These are phyloP conservation scores for Glycyrrhiza uralensis DNA, from an alignment of 306 rosid genomes.

Conservation along the genomic window DNA sequence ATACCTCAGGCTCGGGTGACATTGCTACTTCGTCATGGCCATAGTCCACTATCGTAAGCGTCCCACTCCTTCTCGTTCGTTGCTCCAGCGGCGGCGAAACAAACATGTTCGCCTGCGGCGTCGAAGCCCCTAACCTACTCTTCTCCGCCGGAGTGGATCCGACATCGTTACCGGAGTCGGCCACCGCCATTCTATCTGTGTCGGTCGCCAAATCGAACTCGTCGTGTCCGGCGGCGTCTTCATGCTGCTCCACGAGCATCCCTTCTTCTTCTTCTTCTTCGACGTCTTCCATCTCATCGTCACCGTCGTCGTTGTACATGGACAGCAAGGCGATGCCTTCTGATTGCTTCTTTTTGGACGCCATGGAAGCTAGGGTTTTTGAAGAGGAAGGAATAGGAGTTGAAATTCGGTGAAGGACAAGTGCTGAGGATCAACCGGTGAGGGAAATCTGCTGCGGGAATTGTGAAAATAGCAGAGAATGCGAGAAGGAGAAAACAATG, in stretches of 20 bases:
- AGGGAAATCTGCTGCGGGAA: background rate
- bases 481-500: background rate
- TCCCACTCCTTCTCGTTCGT: slow-evolving; percentile 41
- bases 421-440: background rate
- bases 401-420: background rate
- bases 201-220: slow-evolving; percentile 40
- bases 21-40: slow-evolving; percentile 92
- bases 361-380: slow-evolving; percentile 53
- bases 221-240: slow-evolving; percentile 9
- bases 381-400: background rate
- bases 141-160: slow-evolving; percentile 35
- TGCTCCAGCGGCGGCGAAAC: slow-evolving; percentile 50
- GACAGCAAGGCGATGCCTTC: slow-evolving; percentile 79
- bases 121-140: slow-evolving; percentile 35
- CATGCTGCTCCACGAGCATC: background rate
- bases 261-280: slow-evolving; percentile 39
- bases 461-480: background rate
- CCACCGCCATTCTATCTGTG: slow-evolving; percentile 20
- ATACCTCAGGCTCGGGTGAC: slow-evolving; percentile 96
- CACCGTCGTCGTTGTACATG: slow-evolving; percentile 74
- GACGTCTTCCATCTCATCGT: slow-evolving; percentile 65
- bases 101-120: slow-evolving; percentile 30
- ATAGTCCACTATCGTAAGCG: slow-evolving; percentile 81
- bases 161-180: slow-evolving; percentile 40
- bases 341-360: slow-evolving; percentile 64